These are phyloP conservation scores for Plectosphaerella plurivora DNA, from an alignment of 2,329 filamentous ascomycete genomes.

Conservation along the genomic window DNA sequence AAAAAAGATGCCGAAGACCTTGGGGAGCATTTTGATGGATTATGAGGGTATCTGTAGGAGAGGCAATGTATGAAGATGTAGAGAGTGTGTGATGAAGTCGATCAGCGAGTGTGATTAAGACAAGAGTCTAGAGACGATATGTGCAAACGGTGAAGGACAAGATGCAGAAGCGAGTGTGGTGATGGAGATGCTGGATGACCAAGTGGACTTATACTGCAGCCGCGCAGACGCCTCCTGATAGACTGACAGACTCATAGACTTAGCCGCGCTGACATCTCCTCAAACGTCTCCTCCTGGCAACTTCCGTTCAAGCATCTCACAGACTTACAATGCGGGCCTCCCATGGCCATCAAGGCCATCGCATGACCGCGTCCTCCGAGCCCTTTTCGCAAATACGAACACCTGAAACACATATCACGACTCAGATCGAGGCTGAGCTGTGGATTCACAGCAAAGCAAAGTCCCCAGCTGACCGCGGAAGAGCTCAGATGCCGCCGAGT, in stretches of 20 bases:
- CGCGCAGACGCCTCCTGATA: too few relatives aligned
- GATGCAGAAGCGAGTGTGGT: background rate
- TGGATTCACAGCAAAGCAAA: background rate
- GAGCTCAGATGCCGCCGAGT: too few relatives aligned
- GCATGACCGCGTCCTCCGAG: too few relatives aligned
- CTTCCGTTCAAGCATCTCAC: background rate
- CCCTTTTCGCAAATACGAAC: background rate
- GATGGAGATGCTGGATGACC: background rate
- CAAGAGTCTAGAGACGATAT: background rate
- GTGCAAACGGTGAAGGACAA: background rate
- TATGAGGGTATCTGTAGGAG: background rate
- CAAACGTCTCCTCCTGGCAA: background rate
- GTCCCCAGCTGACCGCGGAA: background rate
- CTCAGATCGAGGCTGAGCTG: background rate
- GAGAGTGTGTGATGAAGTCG: constrained; percentile 7
- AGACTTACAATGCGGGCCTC: background rate
- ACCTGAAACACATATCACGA: background rate
- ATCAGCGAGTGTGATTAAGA: background rate
- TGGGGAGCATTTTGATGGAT: constrained; percentile 9
- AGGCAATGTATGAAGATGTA: constrained; percentile 6
- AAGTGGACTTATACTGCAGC: background rate
- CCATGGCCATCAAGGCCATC: background rate
- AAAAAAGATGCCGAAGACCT: constrained; percentile 7
- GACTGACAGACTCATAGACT: too few relatives aligned
- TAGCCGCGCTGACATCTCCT: too few relatives aligned